Evolutionary conservation across 2,329 filamentous ascomycete species (phyloP), one percentile per base, ranked within the genome.

Genomic region (Trichoderma asperellum): DNA sequence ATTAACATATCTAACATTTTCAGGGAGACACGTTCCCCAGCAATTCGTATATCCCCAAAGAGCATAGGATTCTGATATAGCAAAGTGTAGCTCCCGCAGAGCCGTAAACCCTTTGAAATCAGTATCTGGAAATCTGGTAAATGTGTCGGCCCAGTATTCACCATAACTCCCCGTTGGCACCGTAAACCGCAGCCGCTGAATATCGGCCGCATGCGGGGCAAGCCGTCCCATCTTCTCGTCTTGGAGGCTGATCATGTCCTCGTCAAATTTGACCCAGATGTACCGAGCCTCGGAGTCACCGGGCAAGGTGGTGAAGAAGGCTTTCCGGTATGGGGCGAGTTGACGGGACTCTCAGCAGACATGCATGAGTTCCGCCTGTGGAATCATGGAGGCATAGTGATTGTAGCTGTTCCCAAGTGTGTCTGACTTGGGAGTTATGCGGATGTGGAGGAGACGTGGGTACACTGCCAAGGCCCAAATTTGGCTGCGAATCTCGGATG

Each of bases 181-280:
- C 27, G 24, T 69, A 29, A 72, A 70, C 29, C 62, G 68, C 11
- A 73, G 70, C 55, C 71, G 69, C 57, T 66, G 72, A 55, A 73
- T 72, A 16, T 72, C 60, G 16, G 52, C 49, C 52, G 43, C 32
- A 47, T 72, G 63, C n/a, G 69, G 69, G 35, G 21, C 27, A 24
- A 71, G 59, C 4, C 11, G 24, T 40, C 59, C 53, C 53, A 62
- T 2, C 7, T 60, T 52, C 6, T 61, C 8, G 58, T 70, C 34
- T 68, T 49, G n/a, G 29, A 71, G 14, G 49, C 21, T 66, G 52
- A 73, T 68, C 70, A 72, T 71, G 60, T 73, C 72, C 49, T 32
- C 47, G 14, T 72, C 21, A 52, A 73, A 73, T 56, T 73, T 68
- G 35, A 72, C 62, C 72, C 68, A 73, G 21, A 68, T 57, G 52